Base-by-base conservation (phyloP, 768 basidiomycete species). In the Collybia nuda region DNA sequence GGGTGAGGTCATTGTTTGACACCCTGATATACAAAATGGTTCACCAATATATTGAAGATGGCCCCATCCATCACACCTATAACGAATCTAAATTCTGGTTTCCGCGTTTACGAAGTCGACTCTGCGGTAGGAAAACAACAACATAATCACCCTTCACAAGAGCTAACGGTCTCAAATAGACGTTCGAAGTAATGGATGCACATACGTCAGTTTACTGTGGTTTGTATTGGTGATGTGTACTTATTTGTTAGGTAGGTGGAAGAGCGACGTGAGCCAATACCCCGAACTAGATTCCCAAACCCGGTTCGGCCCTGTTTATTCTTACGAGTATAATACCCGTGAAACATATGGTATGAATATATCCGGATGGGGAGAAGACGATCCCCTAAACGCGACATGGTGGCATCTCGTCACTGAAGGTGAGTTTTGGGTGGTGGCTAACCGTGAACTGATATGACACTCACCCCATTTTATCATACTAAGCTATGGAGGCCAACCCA, bases 321-420 rank as follows among this genome's bases (percentile, higher is more conserved):
- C 60, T 15, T 78, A 79, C 56, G 89, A 90, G 65, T 91, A 90
- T 61, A 84, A 71, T 58, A 84, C 88, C 21, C 82, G 88, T 38
- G 73, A 80, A 47, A 71, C 84, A 0, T 91, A 88, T 52, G 88
- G 86, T 26, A 61, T 59, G 32, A 79, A 67, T 47, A 76, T 85
- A 44, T 65, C 74, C 1, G 71, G 77, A 28, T 90, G 88, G 88
- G 70, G 74, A 22, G 62, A 68, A 2, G 71, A 74, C 47, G 87
- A 87, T 60, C 88, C 88, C 0, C 66, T 91, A 54, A 90, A 90
- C 53, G 86, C 86, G 6, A 90, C 89, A 8, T 90, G 85, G 84
- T 90, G 88, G 88, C 88, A 90, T 57, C 78, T 66, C 40, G 85
- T 90, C 37, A 90, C 88, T 8, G 86, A 89, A 67, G 77, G 86